phyloP scores from a whole-genome alignment of 768 basidiomycete genomes.

The Boletales sp. region DNA sequence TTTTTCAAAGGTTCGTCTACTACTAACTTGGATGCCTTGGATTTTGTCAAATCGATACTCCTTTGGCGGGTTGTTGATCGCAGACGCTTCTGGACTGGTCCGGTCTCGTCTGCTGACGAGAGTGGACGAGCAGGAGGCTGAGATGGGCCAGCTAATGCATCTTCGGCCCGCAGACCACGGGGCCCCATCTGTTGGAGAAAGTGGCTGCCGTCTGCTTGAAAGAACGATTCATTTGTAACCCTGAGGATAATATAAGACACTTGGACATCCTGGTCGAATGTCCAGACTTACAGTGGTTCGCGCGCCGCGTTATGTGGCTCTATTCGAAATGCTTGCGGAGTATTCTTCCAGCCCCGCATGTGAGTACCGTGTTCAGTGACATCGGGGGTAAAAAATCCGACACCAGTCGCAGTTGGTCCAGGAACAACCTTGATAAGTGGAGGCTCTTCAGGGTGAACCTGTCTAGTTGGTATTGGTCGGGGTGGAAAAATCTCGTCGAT shows the following conservation, averaged over 20 bases:
- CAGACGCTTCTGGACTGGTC: slow-evolving; percentile 72
- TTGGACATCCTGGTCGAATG: background rate
- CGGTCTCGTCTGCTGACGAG: slow-evolving; percentile 79
- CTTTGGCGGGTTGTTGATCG: slow-evolving; percentile 60
- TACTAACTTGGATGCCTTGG: slow-evolving; percentile 58
- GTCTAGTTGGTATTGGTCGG: slow-evolving; percentile 53
- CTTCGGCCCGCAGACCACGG: slow-evolving; percentile 41
- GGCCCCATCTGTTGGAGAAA: slow-evolving; percentile 46
- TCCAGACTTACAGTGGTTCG: slow-evolving; percentile 56
- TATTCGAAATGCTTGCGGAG: slow-evolving; percentile 55
- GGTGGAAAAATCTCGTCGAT: slow-evolving; percentile 73
- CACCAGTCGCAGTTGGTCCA: slow-evolving; percentile 56
- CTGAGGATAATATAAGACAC: slow-evolving; percentile 32
- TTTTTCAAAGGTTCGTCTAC: slow-evolving; percentile 78
- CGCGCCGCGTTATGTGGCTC: slow-evolving; percentile 46
- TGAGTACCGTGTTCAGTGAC: slow-evolving; percentile 50
- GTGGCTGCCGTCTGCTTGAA: slow-evolving; percentile 50
- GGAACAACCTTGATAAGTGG: slow-evolving; percentile 34
- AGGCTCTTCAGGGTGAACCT: slow-evolving; percentile 49
- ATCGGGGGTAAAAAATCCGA: slow-evolving; percentile 78
- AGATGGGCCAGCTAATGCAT: slow-evolving; percentile 36
- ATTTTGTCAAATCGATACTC: slow-evolving; percentile 46
- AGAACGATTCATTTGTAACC: slow-evolving; percentile 53
- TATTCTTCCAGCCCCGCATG: slow-evolving; percentile 57
- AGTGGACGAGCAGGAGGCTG: slow-evolving; percentile 62